Conservation (phyloP, 2,329 filamentous ascomycete genomes). For the Malbranchea zuffiana region DNA sequence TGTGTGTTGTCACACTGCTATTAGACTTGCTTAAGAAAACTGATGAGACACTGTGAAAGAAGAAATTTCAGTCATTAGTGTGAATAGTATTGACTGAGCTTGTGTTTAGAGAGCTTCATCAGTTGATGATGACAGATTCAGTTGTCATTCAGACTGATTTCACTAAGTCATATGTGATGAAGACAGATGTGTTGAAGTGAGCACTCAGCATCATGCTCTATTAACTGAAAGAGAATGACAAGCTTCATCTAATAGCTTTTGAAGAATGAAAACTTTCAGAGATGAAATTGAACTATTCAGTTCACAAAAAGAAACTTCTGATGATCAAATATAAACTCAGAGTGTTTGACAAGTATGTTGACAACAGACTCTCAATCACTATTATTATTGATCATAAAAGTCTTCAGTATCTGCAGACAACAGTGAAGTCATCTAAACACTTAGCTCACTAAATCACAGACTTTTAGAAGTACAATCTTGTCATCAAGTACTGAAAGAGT, state of each 20-base stretch:
- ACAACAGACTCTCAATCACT: neutral
- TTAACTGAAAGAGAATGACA: neutral
- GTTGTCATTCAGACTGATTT: neutral
- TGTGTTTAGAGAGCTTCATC: neutral
- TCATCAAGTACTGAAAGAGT: no score
- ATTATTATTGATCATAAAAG: neutral
- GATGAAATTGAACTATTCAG: neutral
- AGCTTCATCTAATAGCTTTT: neutral
- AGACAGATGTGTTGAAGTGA: neutral
- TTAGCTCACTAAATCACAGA: no score
- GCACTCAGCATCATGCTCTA: neutral
- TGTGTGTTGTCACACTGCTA: neutral
- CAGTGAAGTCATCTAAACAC: no score
- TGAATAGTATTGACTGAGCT: neutral
- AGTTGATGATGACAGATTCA: neutral
- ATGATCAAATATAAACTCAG: neutral
- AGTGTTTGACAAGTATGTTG: neutral
- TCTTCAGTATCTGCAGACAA: no score
- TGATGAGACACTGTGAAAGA: slow-evolving; percentile 1
- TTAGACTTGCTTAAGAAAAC: slow-evolving; percentile 1
- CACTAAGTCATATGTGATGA: slow-evolving; percentile 1
- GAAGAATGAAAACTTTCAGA: neutral
- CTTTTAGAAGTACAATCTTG: no score
- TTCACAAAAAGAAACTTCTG: no score
- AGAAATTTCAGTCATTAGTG: slow-evolving; percentile 1